A percentile compares a stretch with the other conserved stretches of the same genome.
Evolutionary conservation across 2,329 filamentous ascomycete genomes (phyloP).

Genomic region (Chrysoporthe austroafricana): DNA sequence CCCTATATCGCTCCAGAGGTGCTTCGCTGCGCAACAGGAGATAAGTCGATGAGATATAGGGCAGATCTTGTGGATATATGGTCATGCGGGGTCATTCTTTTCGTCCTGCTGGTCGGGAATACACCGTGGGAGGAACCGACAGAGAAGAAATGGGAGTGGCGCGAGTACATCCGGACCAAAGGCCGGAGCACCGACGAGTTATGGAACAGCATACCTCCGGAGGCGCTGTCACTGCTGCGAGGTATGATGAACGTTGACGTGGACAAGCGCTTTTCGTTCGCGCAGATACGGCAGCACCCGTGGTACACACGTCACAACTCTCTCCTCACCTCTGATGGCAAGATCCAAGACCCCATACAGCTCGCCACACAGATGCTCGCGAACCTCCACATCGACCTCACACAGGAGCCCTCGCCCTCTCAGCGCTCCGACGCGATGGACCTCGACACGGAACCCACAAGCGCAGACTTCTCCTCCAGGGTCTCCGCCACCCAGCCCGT

Average conservation of each 20-base stretch:
- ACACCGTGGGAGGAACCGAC: conserved; percentile 98
- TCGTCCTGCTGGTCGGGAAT: conserved; percentile 92
- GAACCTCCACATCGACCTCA: conserved; percentile 86
- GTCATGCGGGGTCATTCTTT: conserved; percentile 98
- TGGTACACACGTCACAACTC: conserved; percentile 90
- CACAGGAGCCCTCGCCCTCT: conserved; percentile 62
- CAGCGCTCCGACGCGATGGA: conserved; percentile 66
- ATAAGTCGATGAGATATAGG: conserved; percentile 64
- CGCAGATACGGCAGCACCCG: conserved; percentile 85
- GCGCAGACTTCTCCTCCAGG: conserved; percentile 44
- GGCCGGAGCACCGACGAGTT: conserved; percentile 84
- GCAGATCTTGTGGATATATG: conserved; percentile 90
- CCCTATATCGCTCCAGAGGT: conserved; percentile 98
- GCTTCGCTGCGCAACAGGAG: conserved; percentile 53
- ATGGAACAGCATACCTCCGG: conserved; percentile 77
- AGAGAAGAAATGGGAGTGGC: conserved; percentile 82
- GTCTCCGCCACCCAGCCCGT: conserved; percentile 88
- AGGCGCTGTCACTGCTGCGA: conserved; percentile 79
- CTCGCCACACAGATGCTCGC: conserved; percentile 96
- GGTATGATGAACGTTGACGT: conserved; percentile 91
- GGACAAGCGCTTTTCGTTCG: conserved; percentile 77
- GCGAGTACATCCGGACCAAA: conserved; percentile 79
- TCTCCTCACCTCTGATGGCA: conserved; percentile 74
- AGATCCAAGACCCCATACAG: conserved; percentile 75
- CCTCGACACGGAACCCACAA: conserved; percentile 55